Evolutionary conservation across 371 early-diverging fungal species (phyloP), one percentile per base, ranked within the genome.

Genomic region (Lichtheimia hyalospora): DNA sequence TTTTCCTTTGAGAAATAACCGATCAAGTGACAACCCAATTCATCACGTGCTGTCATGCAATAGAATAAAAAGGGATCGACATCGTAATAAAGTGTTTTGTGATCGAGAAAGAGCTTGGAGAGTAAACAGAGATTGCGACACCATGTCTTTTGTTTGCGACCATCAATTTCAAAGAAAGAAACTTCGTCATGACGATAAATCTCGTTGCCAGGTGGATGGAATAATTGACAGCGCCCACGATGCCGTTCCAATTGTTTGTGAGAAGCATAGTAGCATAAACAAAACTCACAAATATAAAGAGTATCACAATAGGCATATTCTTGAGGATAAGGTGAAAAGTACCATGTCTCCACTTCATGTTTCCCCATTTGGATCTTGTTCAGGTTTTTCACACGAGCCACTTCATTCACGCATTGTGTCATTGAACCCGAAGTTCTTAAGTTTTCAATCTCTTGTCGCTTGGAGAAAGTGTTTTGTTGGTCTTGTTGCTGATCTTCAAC

Each of bases 1-100:
- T 98, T 98, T 69, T 99, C 99, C 77, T 99, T 99, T 54, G 95
- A 95, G 74, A 99, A 99, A 73, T 99, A 99, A 2, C 99, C 99
- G 10, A 98, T 91, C 64, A 99, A 87, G 63, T 96, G 94, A 58
- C 86, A 90, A 2, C 95, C 96, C n/a, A 77, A 23, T 5, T 85
- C 82, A 52, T 94, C 92, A 12, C 72, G 77, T 59, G 84, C 82
- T 5, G 90, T 90, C 84, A 99, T 86, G 25, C 99, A 82, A 71
- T 99, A 99, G 65, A 99, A 99, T 54, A 99, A 69, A 72, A 99
- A 99, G 1, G 97, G 96, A 63, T 99, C 97, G 34, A 99, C 96
- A 66, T 99, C 99, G 74, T 98, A 99, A 69, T 96, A 98, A 21
- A 99, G 82, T 3, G 99, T 99, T 72, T 99, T 99, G 73, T 98